Percentiles rank a stretch among this genome's conserved stretches.
Evolutionary conservation across 331 rosid species (phyloP).

Genomic region (Stylosanthes scabra): DNA sequence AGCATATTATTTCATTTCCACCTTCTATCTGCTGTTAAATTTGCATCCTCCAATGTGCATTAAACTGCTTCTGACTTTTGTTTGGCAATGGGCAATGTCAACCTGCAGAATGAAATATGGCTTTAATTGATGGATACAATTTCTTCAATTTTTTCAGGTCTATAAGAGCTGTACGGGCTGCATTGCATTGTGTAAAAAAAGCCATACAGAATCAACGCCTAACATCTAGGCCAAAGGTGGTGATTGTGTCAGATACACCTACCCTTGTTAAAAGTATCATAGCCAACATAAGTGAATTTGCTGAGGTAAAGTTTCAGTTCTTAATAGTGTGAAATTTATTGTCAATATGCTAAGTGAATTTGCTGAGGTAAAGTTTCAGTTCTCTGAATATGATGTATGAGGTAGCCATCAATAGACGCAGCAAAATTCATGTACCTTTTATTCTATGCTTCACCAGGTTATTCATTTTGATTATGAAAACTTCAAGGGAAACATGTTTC

Average conservation of each 20-base stretch:
- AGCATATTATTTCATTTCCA: neutral
- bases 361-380: too few relatives aligned
- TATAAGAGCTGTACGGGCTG: constrained; percentile 80
- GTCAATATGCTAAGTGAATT: neutral
- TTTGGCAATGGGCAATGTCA: neutral
- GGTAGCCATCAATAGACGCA: constrained; percentile 4
- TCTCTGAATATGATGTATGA: constrained; percentile 7
- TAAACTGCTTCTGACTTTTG: neutral
- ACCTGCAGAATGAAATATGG: constrained; percentile 14
- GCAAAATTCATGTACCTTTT: neutral
- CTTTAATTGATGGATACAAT: constrained; percentile 32
- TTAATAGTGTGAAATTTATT: neutral
- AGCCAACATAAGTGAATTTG: constrained; percentile 69
- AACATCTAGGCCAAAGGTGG: constrained; percentile 69
- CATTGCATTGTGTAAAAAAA: constrained; percentile 71
- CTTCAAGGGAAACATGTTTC: constrained; percentile 69
- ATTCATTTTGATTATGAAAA: constrained; percentile 85
- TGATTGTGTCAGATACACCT: constrained; percentile 88
- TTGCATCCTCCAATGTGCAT: constrained; percentile 9
- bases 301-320: constrained; percentile 69
- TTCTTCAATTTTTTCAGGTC: constrained; percentile 64
- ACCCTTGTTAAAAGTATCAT: constrained; percentile 63
- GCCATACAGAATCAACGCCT: constrained; percentile 50
- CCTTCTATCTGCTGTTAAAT: constrained; percentile 18
- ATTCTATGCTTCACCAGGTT: constrained; percentile 59